These are phyloP conservation scores for Macrophomina phaseolina DNA, from an alignment of 2,329 filamentous ascomycete species.

Conservation along the genomic window DNA sequence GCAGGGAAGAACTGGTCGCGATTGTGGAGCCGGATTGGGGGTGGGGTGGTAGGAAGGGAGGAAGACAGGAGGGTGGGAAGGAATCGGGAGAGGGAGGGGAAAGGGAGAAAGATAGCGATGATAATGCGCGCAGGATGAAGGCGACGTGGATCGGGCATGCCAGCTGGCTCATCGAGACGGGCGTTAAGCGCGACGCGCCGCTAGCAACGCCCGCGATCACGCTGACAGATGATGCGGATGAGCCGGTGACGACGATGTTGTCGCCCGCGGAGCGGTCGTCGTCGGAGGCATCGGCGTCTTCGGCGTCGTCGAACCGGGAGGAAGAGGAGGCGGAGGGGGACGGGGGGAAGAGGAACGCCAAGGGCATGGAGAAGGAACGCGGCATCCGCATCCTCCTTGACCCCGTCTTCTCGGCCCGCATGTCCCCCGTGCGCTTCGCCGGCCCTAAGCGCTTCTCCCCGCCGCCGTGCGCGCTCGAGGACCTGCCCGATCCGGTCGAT, in stretches of 20 bases:
- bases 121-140: constrained; percentile 37
- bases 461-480: constrained; percentile 55
- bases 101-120: background rate
- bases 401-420: constrained; percentile 59
- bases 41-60: background rate
- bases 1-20: constrained; percentile 49
- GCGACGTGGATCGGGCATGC: constrained; percentile 61
- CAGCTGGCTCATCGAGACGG: constrained; percentile 54
- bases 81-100: constrained; percentile 41
- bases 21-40: constrained; percentile 49
- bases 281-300: background rate
- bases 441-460: constrained; percentile 61
- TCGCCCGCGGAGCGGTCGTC: background rate
- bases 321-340: background rate
- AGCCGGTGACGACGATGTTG: background rate
- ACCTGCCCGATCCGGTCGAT: constrained; percentile 57
- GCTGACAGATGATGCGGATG: background rate
- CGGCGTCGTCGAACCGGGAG: background rate
- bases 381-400: constrained; percentile 56
- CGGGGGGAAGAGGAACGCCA: background rate
- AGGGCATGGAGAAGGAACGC: constrained; percentile 35
- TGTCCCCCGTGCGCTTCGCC: constrained; percentile 52
- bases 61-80: constrained; percentile 47
- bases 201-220: constrained; percentile 3
- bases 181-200: background rate